Evolutionary conservation across 1,284 basidiomycete species (phyloP), one percentile per base, ranked within the genome.

Genomic region (Cutaneotrichosporon mucoides): DNA sequence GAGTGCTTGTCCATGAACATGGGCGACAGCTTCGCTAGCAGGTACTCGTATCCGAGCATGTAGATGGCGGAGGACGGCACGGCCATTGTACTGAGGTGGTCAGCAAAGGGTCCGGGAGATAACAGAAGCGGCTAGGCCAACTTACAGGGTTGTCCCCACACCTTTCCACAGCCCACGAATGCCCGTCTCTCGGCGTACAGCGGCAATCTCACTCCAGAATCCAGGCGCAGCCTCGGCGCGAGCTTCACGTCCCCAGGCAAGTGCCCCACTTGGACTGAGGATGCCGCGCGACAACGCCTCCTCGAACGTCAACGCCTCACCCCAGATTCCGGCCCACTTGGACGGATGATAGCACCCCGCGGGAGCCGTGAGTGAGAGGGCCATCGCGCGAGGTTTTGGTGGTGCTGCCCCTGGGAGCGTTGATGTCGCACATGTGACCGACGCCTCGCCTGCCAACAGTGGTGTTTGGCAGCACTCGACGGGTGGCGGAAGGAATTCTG

Each of bases 21-120:
- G 6, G 73, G 75, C 9, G 72, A 65, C 36, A 78, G 65, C 15
- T 55, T 34, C 0, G 62, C 83, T 11, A 92, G 82, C 16, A 98
- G 85, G 73, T 89, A 86, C 77, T 98, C 95, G 76, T 99, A 99
- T 35, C 91, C 92, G 52, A 97, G 83, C 87, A 99, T 99, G 79
- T 99, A 99, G 41, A 87, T 84, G 49, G 94, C 92, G 53, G 94
- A 86, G 0, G 93, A 88, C 0, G 95, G 95, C 7, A 99, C 90
- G 24, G 90, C 88, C 76, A 99, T 95, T 38, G 91, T 78, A 55
- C 92, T 92, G 63, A 52, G 5, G 36, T 49, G 15, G 53, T 36
- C 8, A 41, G 62, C 53, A 37, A 45, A 16, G 6, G 13, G 10
- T 46, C 24, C 13, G 36, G 36, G 41, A 11, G 12, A 10, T n/a